Percentiles rank a stretch among this genome's conserved stretches.
Conservation (phyloP, 2,329 filamentous ascomycete genomes). For the Aspergillus puulaauensis region DNA sequence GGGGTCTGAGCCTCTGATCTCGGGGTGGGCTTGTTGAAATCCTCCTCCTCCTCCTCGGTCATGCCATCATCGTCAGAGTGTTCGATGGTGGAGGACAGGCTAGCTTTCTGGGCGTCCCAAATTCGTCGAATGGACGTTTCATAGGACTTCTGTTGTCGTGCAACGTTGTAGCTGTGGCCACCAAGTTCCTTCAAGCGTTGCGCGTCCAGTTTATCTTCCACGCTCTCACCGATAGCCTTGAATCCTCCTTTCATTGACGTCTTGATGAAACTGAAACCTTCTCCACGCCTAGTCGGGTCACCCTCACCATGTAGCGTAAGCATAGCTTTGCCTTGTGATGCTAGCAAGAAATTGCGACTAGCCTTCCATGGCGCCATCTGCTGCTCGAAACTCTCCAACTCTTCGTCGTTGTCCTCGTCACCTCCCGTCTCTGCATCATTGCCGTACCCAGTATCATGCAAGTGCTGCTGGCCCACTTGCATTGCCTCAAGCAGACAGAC, state of each 20-base stretch:
- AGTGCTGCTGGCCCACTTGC: conserved; percentile 89
- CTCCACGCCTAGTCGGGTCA: conserved; percentile 87
- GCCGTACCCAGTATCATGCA: conserved; percentile 87
- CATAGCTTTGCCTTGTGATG: conserved; percentile 94
- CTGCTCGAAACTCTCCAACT: conserved; percentile 75
- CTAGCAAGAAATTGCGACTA: conserved; percentile 93
- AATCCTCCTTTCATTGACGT: conserved; percentile 99
- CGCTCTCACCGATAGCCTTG: conserved; percentile 83
- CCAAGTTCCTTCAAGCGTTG: conserved; percentile 68
- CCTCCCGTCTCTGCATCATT: conserved; percentile 65
- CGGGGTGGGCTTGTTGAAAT: conserved; percentile 57
- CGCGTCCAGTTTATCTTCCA: conserved; percentile 80
- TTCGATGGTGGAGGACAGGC: conserved; percentile 70
- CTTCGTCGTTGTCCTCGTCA: conserved; percentile 64
- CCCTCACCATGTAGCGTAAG: conserved; percentile 90
- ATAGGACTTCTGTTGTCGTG: conserved; percentile 87
- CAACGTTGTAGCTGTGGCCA: conserved; percentile 96
- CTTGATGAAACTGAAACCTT: conserved; percentile 95
- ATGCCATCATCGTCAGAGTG: conserved; percentile 74
- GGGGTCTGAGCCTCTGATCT: conserved; percentile 67
- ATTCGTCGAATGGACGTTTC: conserved; percentile 88
- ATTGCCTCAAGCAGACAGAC: conserved; percentile 93
- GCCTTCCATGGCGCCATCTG: conserved; percentile 95
- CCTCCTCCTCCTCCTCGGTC: conserved; percentile 51
- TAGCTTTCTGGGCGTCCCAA: conserved; percentile 83